Conservation (phyloP, 2,329 filamentous ascomycete genomes). For the Beauveria sp. region DNA sequence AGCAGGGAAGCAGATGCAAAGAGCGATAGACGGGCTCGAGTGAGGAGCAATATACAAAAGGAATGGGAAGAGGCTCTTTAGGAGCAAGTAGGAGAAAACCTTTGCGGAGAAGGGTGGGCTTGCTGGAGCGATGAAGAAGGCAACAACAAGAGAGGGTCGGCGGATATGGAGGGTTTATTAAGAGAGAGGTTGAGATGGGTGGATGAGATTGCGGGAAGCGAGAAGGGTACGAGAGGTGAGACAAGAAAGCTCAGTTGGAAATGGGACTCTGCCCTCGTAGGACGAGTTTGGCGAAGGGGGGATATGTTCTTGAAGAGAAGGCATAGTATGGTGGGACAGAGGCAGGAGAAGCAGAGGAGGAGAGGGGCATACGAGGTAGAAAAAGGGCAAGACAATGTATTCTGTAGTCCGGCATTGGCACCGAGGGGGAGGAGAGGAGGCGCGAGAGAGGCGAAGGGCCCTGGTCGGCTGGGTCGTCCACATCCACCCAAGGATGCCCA, state of each 20-base stretch:
- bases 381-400: conserved; percentile 14
- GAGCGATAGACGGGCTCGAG: not conserved
- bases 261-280: conserved; percentile 24
- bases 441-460: conserved; percentile 10
- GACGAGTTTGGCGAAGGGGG: conserved; percentile 28
- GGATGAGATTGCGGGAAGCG: not conserved
- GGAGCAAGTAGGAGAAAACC: not conserved
- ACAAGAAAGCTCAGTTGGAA: conserved; percentile 10
- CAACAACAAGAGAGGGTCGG: conserved; percentile 1
- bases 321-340: conserved; percentile 11
- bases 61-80: not conserved
- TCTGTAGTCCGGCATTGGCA: conserved; percentile 14
- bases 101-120: not conserved
- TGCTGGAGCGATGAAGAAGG: not conserved
- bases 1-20: conserved; percentile 1
- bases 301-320: conserved; percentile 18
- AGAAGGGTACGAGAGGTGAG: conserved; percentile 9
- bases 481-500: conserved; percentile 5
- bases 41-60: not conserved
- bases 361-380: conserved; percentile 14
- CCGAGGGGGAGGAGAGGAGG: conserved; percentile 9
- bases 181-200: conserved; percentile 4
- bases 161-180: conserved; percentile 9
- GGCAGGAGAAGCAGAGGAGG: not conserved
- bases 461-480: conserved; percentile 9